A percentile compares a stretch with the other conserved stretches of the same genome.
These are phyloP conservation scores for Moniliella sp. DNA, from an alignment of 1,284 basidiomycete genomes.

Conservation along the genomic window DNA sequence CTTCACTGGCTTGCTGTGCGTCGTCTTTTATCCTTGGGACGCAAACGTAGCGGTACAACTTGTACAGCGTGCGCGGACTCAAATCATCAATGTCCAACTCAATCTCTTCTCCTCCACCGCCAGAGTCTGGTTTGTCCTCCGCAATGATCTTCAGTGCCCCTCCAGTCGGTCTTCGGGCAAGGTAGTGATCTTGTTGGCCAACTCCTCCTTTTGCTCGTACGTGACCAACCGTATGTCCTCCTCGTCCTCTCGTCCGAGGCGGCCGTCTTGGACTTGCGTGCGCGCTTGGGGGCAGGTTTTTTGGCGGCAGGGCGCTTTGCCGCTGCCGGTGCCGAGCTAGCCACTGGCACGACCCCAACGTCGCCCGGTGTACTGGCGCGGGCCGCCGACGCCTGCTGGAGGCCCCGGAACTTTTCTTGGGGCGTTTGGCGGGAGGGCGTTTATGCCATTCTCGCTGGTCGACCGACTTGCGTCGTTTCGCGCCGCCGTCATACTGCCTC, in stretches of 20 bases:
- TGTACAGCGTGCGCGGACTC: slow-evolving; percentile 27
- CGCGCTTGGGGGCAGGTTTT: no score
- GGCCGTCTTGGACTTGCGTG: no score
- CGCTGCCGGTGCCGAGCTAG: no score
- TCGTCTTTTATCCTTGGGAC: slow-evolving; percentile 7
- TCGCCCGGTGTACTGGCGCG: no score
- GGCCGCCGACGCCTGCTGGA: no score
- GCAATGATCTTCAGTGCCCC: slow-evolving; percentile 31
- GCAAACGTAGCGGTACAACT: slow-evolving; percentile 32
- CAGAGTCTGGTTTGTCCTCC: slow-evolving; percentile 28
- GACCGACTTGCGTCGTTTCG: background rate
- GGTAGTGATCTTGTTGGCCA: slow-evolving; percentile 30
- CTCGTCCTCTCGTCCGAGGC: no score
- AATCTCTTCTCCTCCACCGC: slow-evolving; percentile 30
- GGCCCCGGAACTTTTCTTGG: no score
- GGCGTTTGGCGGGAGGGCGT: no score
- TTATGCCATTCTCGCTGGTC: no score
- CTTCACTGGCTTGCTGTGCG: background rate
- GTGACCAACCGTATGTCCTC: slow-evolving; percentile 27
- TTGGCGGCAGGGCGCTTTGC: no score
- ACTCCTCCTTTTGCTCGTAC: slow-evolving; percentile 32
- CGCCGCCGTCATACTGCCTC: background rate
- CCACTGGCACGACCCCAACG: no score
- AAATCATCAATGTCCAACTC: slow-evolving; percentile 33
- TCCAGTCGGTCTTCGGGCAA: slow-evolving; percentile 30